Conservation (phyloP, 73 alveolate species). For the Blepharisma japonicum region DNA sequence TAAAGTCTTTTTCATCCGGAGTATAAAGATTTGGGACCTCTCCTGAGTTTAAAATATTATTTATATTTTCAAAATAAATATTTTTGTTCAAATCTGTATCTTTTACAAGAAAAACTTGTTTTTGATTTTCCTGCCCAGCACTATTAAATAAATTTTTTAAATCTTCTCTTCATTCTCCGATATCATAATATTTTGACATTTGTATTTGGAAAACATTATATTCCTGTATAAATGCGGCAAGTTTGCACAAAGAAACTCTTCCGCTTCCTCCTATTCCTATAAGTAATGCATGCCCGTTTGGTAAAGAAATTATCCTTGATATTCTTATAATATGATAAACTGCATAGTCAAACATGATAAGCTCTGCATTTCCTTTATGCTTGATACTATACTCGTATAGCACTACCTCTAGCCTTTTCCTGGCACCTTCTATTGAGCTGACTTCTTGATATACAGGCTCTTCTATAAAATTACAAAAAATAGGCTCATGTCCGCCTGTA, state of each 20-base stretch:
- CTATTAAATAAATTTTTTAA: conserved; percentile 57
- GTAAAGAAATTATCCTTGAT: conserved; percentile 60
- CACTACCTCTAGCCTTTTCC: conserved; percentile 26
- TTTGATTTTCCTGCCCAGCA: conserved; percentile 67
- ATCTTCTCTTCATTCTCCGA: conserved; percentile 77
- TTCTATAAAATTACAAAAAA: conserved; percentile 35
- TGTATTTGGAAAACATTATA: conserved; percentile 63
- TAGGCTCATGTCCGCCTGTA: background rate
- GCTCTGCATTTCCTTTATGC: conserved; percentile 54
- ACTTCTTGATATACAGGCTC: conserved; percentile 43
- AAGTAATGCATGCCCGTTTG: conserved; percentile 72
- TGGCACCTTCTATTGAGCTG: conserved; percentile 38
- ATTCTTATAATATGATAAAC: conserved; percentile 69
- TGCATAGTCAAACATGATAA: conserved; percentile 72
- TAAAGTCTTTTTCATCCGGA: conserved; percentile 89
- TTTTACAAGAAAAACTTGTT: conserved; percentile 62
- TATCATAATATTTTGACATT: conserved; percentile 65
- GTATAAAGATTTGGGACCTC: conserved; percentile 94
- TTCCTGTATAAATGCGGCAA: conserved; percentile 69
- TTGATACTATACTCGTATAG: conserved; percentile 65
- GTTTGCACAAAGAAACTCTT: conserved; percentile 62
- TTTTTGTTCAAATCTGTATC: conserved; percentile 78
- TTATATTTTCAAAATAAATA: conserved; percentile 78
- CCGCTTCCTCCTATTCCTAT: conserved; percentile 88
- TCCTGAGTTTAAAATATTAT: conserved; percentile 87